Conservation (phyloP, 768 basidiomycete species). For the Suillus luteus region DNA sequence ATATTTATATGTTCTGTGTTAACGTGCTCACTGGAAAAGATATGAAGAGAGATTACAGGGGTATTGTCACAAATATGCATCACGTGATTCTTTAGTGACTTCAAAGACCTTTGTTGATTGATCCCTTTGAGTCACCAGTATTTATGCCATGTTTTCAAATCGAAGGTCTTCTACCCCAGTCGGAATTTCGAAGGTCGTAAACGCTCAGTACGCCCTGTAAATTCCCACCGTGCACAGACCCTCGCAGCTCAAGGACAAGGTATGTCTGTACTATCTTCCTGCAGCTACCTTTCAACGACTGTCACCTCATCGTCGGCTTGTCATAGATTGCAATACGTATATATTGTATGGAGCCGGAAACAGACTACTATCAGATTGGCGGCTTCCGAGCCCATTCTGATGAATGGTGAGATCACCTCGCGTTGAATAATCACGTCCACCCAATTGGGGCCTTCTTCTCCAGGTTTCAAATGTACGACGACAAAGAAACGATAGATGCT, state of each 20-base stretch:
- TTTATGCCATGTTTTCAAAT: conserved; percentile 1
- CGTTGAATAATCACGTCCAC: background rate
- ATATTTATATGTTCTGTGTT: background rate
- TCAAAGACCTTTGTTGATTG: background rate
- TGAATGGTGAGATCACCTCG: conserved; percentile 20
- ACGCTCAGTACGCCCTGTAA: background rate
- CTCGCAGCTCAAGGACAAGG: background rate
- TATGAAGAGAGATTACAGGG: background rate
- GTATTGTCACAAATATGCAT: background rate
- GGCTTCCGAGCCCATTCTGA: conserved; percentile 33
- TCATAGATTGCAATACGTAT: conserved; percentile 1
- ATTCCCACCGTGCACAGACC: conserved; percentile 4
- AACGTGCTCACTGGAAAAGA: background rate
- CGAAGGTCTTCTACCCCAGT: background rate
- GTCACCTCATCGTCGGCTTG: background rate
- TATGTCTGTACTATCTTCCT: background rate
- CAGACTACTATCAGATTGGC: conserved; percentile 31
- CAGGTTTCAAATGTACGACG: conserved; percentile 36
- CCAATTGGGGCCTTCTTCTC: background rate
- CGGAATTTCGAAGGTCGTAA: background rate
- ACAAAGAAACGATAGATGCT: conserved; percentile 35
- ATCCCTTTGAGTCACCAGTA: conserved; percentile 3
- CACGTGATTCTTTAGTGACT: background rate
- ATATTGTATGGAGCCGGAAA: conserved; percentile 8
- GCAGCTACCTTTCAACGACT: background rate